Percentiles rank a stretch among this genome's conserved stretches.
phyloP scores from a whole-genome alignment of 2,329 filamentous ascomycete genomes.

The Ceratocystis lukuohia region DNA sequence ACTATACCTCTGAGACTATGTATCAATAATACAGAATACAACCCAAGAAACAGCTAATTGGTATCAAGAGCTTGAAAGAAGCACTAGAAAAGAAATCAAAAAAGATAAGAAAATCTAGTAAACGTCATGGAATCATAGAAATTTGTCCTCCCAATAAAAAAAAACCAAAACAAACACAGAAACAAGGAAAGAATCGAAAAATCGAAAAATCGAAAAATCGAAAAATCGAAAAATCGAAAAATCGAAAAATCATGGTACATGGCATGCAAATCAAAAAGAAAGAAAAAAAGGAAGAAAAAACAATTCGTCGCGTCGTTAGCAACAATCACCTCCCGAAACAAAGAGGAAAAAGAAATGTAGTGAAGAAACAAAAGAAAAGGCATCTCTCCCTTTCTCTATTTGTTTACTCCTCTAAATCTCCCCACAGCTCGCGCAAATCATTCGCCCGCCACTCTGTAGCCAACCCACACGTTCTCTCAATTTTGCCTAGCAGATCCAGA shows the following conservation, averaged over 20 bases:
- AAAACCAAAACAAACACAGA: neutral
- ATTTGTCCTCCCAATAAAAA: neutral
- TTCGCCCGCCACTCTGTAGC: constrained; percentile 39
- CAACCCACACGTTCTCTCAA: constrained; percentile 41
- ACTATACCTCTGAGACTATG: no score
- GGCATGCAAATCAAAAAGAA: neutral
- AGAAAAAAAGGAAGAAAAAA: neutral
- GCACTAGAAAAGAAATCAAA: neutral
- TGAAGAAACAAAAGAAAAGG: neutral
- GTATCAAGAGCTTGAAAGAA: neutral
- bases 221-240: no score
- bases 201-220: neutral
- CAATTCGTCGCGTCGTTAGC: neutral
- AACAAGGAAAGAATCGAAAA: neutral
- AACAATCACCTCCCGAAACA: neutral
- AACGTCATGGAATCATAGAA: neutral
- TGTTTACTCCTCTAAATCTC: constrained; percentile 26
- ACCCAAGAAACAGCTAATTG: neutral
- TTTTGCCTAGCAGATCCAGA: constrained; percentile 34
- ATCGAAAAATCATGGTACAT: neutral
- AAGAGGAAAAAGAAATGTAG: neutral
- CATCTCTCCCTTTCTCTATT: constrained; percentile 17
- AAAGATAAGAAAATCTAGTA: constrained; percentile 5
- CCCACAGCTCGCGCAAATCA: constrained; percentile 40
- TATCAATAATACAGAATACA: neutral